Base-by-base conservation (phyloP, 257 asterid genomes). In the Scutellaria minor region DNA sequence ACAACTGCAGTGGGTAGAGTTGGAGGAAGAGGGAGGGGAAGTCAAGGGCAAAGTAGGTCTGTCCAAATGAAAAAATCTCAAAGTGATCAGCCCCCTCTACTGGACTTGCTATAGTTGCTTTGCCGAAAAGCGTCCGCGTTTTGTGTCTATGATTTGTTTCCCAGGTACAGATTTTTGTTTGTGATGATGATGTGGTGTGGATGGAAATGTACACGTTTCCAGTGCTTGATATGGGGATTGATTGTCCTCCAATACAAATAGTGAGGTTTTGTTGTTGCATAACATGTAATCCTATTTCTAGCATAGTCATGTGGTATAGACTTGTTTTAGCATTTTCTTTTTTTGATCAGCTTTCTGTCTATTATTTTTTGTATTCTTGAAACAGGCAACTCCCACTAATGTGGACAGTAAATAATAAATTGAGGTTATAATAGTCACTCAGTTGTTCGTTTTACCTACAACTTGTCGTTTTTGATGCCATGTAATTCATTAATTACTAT, bases 1-100 rank as follows among this genome's bases (percentile, higher is more conserved):
- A 69, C 86, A 15, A 79, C 87, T 64, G 86, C 96, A 11, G 93
- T 90, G 44, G 93, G 97, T 72, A 80, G 95, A 82, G 97, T 86
- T 66, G 84, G 98, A 78, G 98, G 97, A 56, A 87, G 93, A 71
- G 98, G 97, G 50, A 82, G 95, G 81, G 97, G 95, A 76, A 85
- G 62, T 82, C 91, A 79, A 74, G 91, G 90, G 58, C 91, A 79
- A 71, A 77, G 50, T 27, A 74, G 78, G 66, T 59, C 85, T 15
- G 77, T 79, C 70, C 78, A 77, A 4, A 31, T 31, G 37, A 53
- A 42, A 51, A 93, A 86, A 79, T 58, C 90, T 31, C 78, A 77
- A 77, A 71, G 79, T 3, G 87, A 79, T 75, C 91, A 87, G 77
- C 90, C 96, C 12, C 88, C 96, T 56, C 84, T 91, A 18, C 79